phyloP scores from a whole-genome alignment of 768 basidiomycete genomes.

The Lactifluus echinatus region DNA sequence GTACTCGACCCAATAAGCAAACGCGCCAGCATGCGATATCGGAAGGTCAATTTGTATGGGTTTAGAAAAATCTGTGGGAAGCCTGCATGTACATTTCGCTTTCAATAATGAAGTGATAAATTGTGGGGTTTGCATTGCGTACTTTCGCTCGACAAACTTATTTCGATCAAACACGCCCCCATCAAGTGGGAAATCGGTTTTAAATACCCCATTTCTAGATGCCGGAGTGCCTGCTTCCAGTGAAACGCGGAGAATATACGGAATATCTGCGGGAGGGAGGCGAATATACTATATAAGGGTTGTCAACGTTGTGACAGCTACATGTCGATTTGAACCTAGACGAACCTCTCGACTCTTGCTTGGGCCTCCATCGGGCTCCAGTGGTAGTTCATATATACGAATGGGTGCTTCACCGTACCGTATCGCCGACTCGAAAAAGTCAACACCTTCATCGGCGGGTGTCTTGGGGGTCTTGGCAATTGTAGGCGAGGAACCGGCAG shows the following conservation, averaged over 20 bases:
- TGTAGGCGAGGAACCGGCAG: slow-evolving; percentile 17
- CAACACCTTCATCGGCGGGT: slow-evolving; percentile 87
- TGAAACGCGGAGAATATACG: slow-evolving; percentile 87
- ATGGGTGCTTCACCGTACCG: slow-evolving; percentile 53
- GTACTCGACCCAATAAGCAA: slow-evolving; percentile 92
- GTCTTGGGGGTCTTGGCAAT: slow-evolving; percentile 59
- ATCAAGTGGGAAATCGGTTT: slow-evolving; percentile 94
- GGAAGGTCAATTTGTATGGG: slow-evolving; percentile 91
- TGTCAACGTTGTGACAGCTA: slow-evolving; percentile 1
- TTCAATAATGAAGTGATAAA: not conserved
- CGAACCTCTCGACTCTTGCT: slow-evolving; percentile 75
- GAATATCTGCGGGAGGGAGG: slow-evolving; percentile 80
- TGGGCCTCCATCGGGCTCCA: slow-evolving; percentile 90
- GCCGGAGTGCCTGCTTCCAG: slow-evolving; percentile 90
- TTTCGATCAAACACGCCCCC: slow-evolving; percentile 79
- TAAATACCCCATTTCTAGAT: slow-evolving; percentile 83
- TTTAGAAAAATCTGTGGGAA: slow-evolving; percentile 81
- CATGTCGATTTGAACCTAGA: slow-evolving; percentile 14
- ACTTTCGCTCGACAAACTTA: slow-evolving; percentile 69
- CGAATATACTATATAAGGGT: slow-evolving; percentile 70
- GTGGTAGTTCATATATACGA: slow-evolving; percentile 74
- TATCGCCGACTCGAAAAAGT: slow-evolving; percentile 64
- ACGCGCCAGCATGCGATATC: slow-evolving; percentile 94
- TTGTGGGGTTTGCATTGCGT: slow-evolving; percentile 33
- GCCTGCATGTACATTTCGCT: slow-evolving; percentile 33